These are phyloP conservation scores for Chrysanthemum makinoi DNA, from an alignment of 129 eudicot genomes.

Conservation along the genomic window DNA sequence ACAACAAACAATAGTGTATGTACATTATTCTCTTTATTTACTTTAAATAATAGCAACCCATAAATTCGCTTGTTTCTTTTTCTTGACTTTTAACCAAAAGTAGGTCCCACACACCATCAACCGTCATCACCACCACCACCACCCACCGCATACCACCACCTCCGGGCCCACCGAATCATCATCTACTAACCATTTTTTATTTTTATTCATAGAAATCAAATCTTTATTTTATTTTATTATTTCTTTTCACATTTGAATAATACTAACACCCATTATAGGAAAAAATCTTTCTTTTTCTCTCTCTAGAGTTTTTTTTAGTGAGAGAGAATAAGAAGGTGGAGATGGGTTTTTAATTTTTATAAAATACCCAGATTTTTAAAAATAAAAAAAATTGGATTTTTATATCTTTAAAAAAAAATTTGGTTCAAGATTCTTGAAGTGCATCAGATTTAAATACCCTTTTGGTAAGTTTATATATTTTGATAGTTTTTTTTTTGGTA, in stretches of 20 bases:
- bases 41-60: conserved; percentile 26
- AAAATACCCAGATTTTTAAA: conserved; percentile 10
- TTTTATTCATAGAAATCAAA: conserved; percentile 3
- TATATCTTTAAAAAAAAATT: neutral
- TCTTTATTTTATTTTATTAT: conserved; percentile 14
- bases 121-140: conserved; percentile 26
- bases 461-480: conserved; percentile 33
- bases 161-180: conserved; percentile 37
- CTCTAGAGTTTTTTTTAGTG: conserved; percentile 29
- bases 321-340: conserved; percentile 16
- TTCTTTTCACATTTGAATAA: conserved; percentile 28
- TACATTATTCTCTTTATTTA: conserved; percentile 25
- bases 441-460: conserved; percentile 24
- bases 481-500: conserved; percentile 29
- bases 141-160: conserved; percentile 8
- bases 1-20: neutral
- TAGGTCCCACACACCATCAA: conserved; percentile 31
- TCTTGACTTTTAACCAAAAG: conserved; percentile 29
- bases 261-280: conserved; percentile 5
- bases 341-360: conserved; percentile 21
- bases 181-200: conserved; percentile 18
- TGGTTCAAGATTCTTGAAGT: conserved; percentile 31
- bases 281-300: conserved; percentile 15
- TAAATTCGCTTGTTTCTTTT: conserved; percentile 32
- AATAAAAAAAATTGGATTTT: neutral